A percentile compares a stretch with the other conserved stretches of the same genome.
These are phyloP conservation scores for Trebouxia sp. DNA, from an alignment of 139 green algal genomes.

Conservation along the genomic window DNA sequence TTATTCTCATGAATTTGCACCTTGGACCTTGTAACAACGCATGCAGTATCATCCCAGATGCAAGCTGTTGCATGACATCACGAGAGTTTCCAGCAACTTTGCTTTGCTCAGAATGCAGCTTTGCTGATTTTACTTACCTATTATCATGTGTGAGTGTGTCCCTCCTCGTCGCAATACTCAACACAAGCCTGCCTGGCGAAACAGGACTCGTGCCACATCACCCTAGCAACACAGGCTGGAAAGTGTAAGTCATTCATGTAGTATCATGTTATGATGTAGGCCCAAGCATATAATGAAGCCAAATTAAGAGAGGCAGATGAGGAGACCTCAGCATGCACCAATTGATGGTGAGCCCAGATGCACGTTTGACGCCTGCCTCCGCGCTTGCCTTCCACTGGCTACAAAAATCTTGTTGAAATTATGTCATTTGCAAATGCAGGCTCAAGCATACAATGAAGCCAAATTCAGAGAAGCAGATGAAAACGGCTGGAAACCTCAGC, in stretches of 20 bases:
- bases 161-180: too few relatives aligned
- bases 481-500: slow-evolving; percentile 24
- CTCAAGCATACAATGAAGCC: slow-evolving; percentile 28
- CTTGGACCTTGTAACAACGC: background rate
- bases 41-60: background rate
- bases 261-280: background rate
- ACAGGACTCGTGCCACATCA: too few relatives aligned
- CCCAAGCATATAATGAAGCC: slow-evolving; percentile 28
- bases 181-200: too few relatives aligned
- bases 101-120: background rate
- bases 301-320: slow-evolving; percentile 26
- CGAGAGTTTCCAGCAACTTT: background rate
- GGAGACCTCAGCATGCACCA: slow-evolving; percentile 12
- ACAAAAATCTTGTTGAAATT: background rate
- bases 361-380: background rate
- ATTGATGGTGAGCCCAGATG: background rate
- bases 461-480: slow-evolving; percentile 26
- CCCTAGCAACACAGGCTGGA: too few relatives aligned
- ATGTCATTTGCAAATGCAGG: too few relatives aligned
- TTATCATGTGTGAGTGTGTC: too few relatives aligned
- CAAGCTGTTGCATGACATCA: background rate
- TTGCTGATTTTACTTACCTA: too few relatives aligned
- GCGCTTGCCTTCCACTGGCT: background rate
- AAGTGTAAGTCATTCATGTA: background rate
- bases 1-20: background rate